Base-by-base conservation (phyloP, 2,329 filamentous ascomycete genomes). In the Nectriaceae sp. region DNA sequence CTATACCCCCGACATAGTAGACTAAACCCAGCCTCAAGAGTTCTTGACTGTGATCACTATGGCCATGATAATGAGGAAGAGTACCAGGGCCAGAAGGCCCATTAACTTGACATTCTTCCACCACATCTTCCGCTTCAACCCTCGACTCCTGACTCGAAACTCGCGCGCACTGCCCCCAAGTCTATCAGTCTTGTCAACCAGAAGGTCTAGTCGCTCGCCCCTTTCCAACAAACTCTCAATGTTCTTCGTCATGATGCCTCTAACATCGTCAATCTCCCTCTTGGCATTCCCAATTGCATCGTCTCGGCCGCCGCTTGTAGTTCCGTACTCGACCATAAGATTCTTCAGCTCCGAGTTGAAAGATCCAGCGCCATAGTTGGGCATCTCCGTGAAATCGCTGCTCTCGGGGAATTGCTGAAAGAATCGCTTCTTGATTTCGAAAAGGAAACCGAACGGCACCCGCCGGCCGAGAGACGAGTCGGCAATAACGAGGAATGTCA, bases 21-120 rank as follows among this genome's bases (percentile, higher is more conserved):
- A n/a, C n/a, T n/a, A 29, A 8, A 41, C 42, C 53, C 40, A 50
- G 20, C 42, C 40, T 15, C 41, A 50, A 37, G 52, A 64, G 46
- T 75, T 78, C 70, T 79, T 82, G 45, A 77, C 64, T 3, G 77
- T 73, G 50, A 83, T 73, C 21, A 82, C 71, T 49, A 83, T 78
- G n/a, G 76, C 74, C 56, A 81, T 59, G 39, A 84, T 59, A 57
- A 84, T 80, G 53, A 84, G 65, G 38, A 76, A 65, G 21, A 94
- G 71, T 2, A 92, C 90, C 38, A 97, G 65, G 4, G 71, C 77
- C 53, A 92, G 65, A 60, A 99, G 70, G 5, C 83, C 86, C 91
- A 97, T 96, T 59, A 99, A 73, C 75, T 95, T 95, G 39, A 96
- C 82, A 69, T 99, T 97, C 85, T 97, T 97, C 93, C 93, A 97